Conservation (phyloP, 2,329 filamentous ascomycete genomes). For the Apiospora pterosperma region DNA sequence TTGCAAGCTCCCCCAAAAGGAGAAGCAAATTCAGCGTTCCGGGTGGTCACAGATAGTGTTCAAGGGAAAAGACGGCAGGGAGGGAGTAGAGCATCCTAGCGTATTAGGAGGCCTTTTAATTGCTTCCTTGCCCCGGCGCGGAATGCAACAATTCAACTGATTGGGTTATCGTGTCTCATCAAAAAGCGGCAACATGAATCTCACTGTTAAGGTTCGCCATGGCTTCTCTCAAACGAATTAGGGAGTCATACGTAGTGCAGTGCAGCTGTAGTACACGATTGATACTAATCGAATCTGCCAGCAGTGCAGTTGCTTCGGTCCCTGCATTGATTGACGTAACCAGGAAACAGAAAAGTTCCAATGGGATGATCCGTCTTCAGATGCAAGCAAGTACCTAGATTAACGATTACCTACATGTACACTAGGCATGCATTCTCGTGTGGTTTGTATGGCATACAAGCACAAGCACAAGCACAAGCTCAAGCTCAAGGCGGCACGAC, state of each 20-base stretch:
- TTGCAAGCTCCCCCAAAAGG: not conserved
- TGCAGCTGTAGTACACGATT: not conserved
- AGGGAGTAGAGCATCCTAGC: not conserved
- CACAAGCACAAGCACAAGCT: not conserved
- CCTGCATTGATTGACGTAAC: not conserved
- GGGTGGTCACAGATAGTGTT: not conserved
- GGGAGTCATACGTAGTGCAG: not conserved
- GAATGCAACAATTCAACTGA: not conserved
- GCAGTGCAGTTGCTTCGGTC: not conserved
- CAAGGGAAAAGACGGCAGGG: not conserved
- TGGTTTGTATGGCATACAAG: not conserved
- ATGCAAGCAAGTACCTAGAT: too few species aligned
- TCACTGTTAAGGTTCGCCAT: not conserved
- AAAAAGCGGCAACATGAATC: not conserved
- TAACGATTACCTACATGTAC: too few species aligned
- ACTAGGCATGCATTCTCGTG: too few species aligned
- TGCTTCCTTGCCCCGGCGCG: not conserved
- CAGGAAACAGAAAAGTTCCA: not conserved
- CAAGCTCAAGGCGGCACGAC: too few species aligned
- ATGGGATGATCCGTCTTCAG: not conserved
- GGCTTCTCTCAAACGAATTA: not conserved
- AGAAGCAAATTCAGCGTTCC: constrained; percentile 2
- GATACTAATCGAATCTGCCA: not conserved
- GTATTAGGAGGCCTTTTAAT: not conserved
- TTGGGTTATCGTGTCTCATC: not conserved